A percentile compares a stretch with the other conserved stretches of the same genome.
phyloP scores from a whole-genome alignment of 1,284 basidiomycete species.

The Rhodotorula sp. region DNA sequence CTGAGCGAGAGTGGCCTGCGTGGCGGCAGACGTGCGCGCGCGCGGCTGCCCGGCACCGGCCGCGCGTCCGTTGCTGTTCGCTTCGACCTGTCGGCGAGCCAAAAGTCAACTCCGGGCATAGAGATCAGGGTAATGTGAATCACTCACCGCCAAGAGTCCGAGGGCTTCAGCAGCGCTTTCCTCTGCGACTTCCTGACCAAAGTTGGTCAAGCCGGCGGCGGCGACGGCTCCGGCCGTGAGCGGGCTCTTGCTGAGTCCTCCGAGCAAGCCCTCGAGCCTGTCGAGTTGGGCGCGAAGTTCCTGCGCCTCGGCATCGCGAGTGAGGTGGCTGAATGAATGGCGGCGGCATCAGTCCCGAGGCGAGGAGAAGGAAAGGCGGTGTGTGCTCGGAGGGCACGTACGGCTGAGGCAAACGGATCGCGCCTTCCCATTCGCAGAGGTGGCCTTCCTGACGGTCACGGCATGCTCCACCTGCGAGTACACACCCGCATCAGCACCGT shows the following conservation, averaged over 20 bases:
- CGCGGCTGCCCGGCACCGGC: neutral
- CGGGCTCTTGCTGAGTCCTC: constrained; percentile 7
- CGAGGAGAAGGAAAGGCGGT: too few species aligned
- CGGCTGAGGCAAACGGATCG: constrained; percentile 35
- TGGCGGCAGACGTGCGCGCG: constrained; percentile 9
- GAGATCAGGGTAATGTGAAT: neutral
- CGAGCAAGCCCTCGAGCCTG: constrained; percentile 34
- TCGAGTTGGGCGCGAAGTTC: constrained; percentile 37
- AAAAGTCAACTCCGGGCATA: neutral
- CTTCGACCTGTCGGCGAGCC: neutral
- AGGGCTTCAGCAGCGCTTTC: constrained; percentile 24
- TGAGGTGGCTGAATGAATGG: constrained; percentile 17
- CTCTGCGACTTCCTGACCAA: neutral
- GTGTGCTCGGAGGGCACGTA: neutral
- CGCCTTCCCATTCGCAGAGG: constrained; percentile 39
- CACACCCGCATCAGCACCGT: too few species aligned
- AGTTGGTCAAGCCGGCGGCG: neutral
- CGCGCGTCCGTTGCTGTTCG: neutral
- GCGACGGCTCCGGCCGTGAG: neutral
- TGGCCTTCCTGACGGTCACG: constrained; percentile 37
- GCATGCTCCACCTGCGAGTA: constrained; percentile 28
- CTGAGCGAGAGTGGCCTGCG: constrained; percentile 7
- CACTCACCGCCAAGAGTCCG: constrained; percentile 20
- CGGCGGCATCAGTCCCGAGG: neutral
- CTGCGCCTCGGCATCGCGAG: constrained; percentile 36